Evolutionary conservation across 1,284 basidiomycete species (phyloP).

Genomic region (Mrakiaceae sp.): DNA sequence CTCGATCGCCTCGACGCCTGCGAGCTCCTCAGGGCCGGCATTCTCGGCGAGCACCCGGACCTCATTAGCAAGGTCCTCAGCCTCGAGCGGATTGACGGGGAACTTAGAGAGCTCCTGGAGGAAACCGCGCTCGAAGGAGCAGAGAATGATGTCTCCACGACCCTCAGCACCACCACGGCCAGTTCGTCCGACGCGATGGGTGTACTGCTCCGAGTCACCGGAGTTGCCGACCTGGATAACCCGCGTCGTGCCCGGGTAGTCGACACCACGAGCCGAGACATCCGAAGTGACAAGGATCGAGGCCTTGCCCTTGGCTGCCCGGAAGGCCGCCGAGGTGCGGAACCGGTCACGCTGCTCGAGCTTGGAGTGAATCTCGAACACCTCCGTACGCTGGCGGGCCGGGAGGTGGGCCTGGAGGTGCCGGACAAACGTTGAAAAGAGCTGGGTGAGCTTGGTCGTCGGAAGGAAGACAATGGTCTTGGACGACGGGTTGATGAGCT

Average conservation of each 20-base stretch:
- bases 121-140: slow-evolving; percentile 72
- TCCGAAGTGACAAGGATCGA: slow-evolving; percentile 75
- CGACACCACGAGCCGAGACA: slow-evolving; percentile 80
- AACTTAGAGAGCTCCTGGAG: slow-evolving; percentile 56
- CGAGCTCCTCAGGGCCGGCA: background rate
- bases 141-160: slow-evolving; percentile 74
- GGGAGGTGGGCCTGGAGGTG: slow-evolving; percentile 43
- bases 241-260: slow-evolving; percentile 81
- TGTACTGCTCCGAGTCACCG: slow-evolving; percentile 58
- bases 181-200: slow-evolving; percentile 86
- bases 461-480: slow-evolving; percentile 84
- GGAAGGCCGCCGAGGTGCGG: slow-evolving; percentile 56
- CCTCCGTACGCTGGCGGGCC: slow-evolving; percentile 41
- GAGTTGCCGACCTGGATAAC: slow-evolving; percentile 90
- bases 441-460: slow-evolving; percentile 76
- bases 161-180: slow-evolving; percentile 62
- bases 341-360: slow-evolving; percentile 55
- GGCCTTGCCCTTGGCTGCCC: slow-evolving; percentile 48
- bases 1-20: slow-evolving; percentile 1
- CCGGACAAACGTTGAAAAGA: slow-evolving; percentile 55
- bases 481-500: slow-evolving; percentile 59
- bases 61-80: background rate
- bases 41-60: background rate
- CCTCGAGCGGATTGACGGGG: slow-evolving; percentile 45
- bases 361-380: slow-evolving; percentile 83